phyloP scores from a whole-genome alignment of 2,329 filamentous ascomycete genomes.

The Penicillium sp. region DNA sequence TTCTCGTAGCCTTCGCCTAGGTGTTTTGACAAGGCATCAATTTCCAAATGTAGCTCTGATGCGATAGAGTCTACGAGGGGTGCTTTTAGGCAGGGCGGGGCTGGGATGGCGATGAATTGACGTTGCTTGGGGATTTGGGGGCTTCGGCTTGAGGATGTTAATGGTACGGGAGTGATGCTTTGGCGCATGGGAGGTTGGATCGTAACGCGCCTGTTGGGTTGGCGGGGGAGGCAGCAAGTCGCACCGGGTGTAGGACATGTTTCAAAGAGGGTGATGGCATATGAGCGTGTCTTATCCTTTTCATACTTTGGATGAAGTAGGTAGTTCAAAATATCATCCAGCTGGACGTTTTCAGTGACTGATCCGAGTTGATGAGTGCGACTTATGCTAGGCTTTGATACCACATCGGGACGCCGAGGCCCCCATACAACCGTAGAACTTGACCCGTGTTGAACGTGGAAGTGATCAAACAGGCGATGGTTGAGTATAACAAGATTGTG shows the following conservation, averaged over 20 bases:
- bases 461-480: background rate
- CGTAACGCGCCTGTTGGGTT: background rate
- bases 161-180: background rate
- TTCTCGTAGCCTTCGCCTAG: no score
- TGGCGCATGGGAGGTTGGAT: background rate
- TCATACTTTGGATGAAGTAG: constrained; percentile 60
- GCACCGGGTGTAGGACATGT: background rate
- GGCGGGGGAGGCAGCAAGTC: no score
- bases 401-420: background rate
- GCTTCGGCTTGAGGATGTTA: background rate
- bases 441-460: background rate
- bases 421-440: background rate
- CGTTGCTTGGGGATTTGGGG: background rate
- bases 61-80: background rate
- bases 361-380: background rate
- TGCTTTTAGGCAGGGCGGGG: background rate
- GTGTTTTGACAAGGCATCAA: no score
- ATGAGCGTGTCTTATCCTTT: constrained; percentile 38
- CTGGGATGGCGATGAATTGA: background rate
- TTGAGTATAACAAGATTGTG: background rate
- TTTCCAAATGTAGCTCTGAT: background rate
- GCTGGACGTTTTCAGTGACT: background rate
- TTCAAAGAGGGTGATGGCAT: background rate
- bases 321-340: background rate
- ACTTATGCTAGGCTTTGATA: background rate